Evolutionary conservation across 805 yeast species (phyloP), one percentile per base, ranked within the genome.

Genomic region (Ogataea chonburiensis): DNA sequence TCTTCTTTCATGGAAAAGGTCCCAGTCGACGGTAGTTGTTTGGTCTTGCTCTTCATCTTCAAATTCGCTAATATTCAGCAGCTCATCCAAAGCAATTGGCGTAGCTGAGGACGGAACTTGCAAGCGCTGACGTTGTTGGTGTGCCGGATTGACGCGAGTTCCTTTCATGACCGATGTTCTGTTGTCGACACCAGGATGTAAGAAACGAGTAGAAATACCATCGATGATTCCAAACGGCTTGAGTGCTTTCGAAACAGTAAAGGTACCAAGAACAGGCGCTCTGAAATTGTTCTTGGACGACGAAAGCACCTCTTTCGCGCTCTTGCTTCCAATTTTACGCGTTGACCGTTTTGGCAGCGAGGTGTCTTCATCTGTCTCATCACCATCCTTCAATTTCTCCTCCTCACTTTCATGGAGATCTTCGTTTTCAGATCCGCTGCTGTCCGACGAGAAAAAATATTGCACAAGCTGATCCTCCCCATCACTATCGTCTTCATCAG

Each of bases 161-260:
- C 56, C 60, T 28, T 52, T 54, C 37, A 51, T 41, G 13, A 52
- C 47, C 0, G 55, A 47, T 1, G 55, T 49, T 30, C 52, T 40
- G 24, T 47, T 53, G 34, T 49, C 59, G 26, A 50, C 52, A 10
- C 46, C 38, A 1, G 84, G 82, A 45, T 77, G 66, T 45, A 91
- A 66, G 2, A 95, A 82, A 37, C 96, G 72, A 0, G 98, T 93
- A 0, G 95, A 81, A 19, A 86, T 71, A 5, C 98, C 98, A 58
- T 91, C 98, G 53, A 91, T 91, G 40, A 91, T 87, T 15, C 96
- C 94, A 60, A 85, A 87, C 1, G 96, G 96, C 51, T 86, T 81
- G 38, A 61, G 63, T 34, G 76, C 76, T 28, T 69, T 75, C 34
- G 81, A 76, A 5, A 94, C 81, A 22, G 83, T 79, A 94, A 97